Base-by-base conservation (phyloP, 1,139 yeast genomes). In the Hemisphaericaspora subhashii region DNA sequence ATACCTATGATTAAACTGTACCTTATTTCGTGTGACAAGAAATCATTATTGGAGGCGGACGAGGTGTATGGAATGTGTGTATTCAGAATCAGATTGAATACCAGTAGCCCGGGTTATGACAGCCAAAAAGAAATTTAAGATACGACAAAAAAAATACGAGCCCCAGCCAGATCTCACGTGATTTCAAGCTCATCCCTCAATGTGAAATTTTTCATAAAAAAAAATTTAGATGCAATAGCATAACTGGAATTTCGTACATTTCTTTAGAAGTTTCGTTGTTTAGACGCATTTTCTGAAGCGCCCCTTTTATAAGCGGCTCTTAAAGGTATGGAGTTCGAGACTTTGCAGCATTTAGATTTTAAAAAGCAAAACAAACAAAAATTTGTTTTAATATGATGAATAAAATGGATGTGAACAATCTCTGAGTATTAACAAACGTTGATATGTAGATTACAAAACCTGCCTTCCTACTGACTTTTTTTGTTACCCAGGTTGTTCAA, bases 351-450 rank as follows among this genome's bases (percentile, higher is more conserved):
- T 17, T 32, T 18, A 31, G n/a, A n/a, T n/a, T n/a, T n/a, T n/a
- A n/a, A n/a, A n/a, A n/a, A n/a, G n/a, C n/a, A n/a, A 32, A 36
- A 26, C 42, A 42, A 53, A 53, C 55, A 52, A 52, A 25, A 28
- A 49, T 53, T 56, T 53, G n/a, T n/a, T n/a, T n/a, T n/a, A n/a
- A 41, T 37, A 57, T 71, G 76, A 70, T 69, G 75, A 70, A 52
- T 51, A 66, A 68, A 59, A 70, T 55, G 75, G 76, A 70, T 71
- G 76, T 71, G 77, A 71, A 71, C 77, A 71, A 71, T 71, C 76
- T 70, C 77, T 71, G 76, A 71, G 74, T 64, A 53, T 45, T 45
- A 50, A 57, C 71, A 51, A 46, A 68, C 72, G 73, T 54, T 54
- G 50, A 39, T 52, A 54, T 72, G 51, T 68, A 54, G 77, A 71